Conservation (phyloP, 805 yeast genomes). For the Lipomyces yamadae region DNA sequence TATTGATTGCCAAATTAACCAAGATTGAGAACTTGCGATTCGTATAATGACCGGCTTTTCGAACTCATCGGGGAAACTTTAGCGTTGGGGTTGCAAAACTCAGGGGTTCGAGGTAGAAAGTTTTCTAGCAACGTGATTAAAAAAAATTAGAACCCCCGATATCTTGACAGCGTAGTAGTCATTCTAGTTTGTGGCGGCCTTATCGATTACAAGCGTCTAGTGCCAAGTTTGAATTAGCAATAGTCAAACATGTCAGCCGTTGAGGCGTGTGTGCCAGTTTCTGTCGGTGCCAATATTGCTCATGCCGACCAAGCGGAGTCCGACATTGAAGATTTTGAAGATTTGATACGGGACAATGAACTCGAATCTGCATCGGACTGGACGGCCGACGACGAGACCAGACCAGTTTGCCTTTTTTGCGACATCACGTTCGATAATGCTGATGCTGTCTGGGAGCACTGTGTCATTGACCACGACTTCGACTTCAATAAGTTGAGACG, state of each 20-base stretch:
- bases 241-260: conserved; percentile 2
- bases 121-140: background rate
- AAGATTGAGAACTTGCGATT: background rate
- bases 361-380: conserved; percentile 40
- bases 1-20: background rate
- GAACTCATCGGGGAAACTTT: background rate
- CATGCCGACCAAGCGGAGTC: conserved; percentile 11
- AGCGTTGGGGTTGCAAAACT: background rate
- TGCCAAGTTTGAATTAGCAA: background rate
- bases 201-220: background rate
- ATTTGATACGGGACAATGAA: conserved; percentile 38
- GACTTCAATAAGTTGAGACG: conserved; percentile 34
- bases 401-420: conserved; percentile 38
- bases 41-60: background rate
- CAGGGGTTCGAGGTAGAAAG: background rate
- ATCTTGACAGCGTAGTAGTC: background rate
- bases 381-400: conserved; percentile 40
- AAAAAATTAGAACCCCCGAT: background rate
- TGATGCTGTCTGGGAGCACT: conserved; percentile 38
- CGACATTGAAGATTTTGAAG: conserved; percentile 37
- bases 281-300: background rate
- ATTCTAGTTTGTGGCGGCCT: background rate
- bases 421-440: conserved; percentile 30
- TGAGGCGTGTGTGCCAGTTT: conserved; percentile 4
- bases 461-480: conserved; percentile 36